Evolutionary conservation across 805 yeast genomes (phyloP), one percentile per base, ranked within the genome.

Genomic region (Candida tibetensis): DNA sequence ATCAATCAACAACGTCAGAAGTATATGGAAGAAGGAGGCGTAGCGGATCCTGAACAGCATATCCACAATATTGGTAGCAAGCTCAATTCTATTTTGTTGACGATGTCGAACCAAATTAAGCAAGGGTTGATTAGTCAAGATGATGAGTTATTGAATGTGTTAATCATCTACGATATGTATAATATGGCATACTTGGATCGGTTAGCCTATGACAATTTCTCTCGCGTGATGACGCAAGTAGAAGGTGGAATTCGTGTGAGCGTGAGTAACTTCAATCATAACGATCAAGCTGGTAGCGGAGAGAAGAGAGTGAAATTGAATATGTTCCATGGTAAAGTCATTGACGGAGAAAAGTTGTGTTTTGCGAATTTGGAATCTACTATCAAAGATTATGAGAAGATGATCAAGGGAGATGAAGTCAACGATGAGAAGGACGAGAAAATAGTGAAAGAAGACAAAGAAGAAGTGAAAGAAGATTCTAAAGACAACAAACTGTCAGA

Each of bases 281-380:
- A 57, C 57, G 58, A 52, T 22, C 57, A 50, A 27, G 46, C 45
- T 4, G 21, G 29, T 17, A 9, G 15, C 28, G 12, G 15, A 1
- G 28, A 21, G 4, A 49, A 42, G 16, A 48, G 41, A 41, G 69
- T 74, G 21, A 76, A 77, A 34, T 73, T 91, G 51, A 82, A 83
- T 45, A 58, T 85, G 48, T 87, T 89, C 55, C 66, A 73, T 15
- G 97, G 97, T 6, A 83, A 84, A 46, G 52, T 79, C 1, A 75
- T 79, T 30, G 95, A 88, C 58, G 97, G 93, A 10, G 95, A 85
- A 52, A 91, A 93, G 58, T 74, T 93, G 42, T 84, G 95, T 28
- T 72, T 77, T 51, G 98, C 97, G 3, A 90, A 88, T 55, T 72
- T 91, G 50, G 96, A 88, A 21, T 78, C 80, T 37, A 79, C 81